Base-by-base conservation (phyloP, 106 monocot species). In the Platanthera guangdongensis region DNA sequence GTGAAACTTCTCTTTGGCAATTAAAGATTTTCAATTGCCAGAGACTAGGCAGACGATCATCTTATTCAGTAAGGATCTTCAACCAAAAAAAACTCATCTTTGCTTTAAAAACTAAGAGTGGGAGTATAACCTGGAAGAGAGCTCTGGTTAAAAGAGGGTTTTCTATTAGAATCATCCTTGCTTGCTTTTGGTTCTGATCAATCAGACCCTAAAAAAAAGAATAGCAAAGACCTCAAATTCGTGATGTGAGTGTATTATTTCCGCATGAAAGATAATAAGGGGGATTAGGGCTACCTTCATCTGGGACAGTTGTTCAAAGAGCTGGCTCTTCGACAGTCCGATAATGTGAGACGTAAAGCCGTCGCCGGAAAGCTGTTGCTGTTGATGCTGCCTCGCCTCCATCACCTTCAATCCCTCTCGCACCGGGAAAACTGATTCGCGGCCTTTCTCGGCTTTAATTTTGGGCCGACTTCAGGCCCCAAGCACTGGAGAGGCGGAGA, bases 281-380 rank as follows among this genome's bases (percentile, higher is more conserved):
- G 5, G 57, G n/a, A 47, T 13, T 48, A 70, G 69, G 39, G 48
- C 39, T 30, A 92, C 92, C 92, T 88, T 92, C 92, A 92, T 86
- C 77, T 92, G 86, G 25, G 82, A 80, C 92, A 92, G n/a, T n/a
- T 92, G 77, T n/a, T 88, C 82, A 77, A 82, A 78, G 57, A 92
- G 86, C 52, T 92, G 86, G 54, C 71, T 80, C 80, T 80, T 92
- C 0, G 92, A 92, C 92, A 92, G 86, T 45, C 84, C 78, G 10
- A 74, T 64, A 25, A 84, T 81, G 50, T 84, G 83, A 8, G 77
- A 60, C 3, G 71, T 60, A 55, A 84, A 77, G 13, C 54, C 69
- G 3, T 84, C 82, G 54, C 73, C 84, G 8, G 75, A 64, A 9
- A 77, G 50, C 75, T 81, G 79, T 32, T 68, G 78, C 74, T 80